Conservation (phyloP, 148 eudicot genomes). For the Rhododendron ovatum region DNA sequence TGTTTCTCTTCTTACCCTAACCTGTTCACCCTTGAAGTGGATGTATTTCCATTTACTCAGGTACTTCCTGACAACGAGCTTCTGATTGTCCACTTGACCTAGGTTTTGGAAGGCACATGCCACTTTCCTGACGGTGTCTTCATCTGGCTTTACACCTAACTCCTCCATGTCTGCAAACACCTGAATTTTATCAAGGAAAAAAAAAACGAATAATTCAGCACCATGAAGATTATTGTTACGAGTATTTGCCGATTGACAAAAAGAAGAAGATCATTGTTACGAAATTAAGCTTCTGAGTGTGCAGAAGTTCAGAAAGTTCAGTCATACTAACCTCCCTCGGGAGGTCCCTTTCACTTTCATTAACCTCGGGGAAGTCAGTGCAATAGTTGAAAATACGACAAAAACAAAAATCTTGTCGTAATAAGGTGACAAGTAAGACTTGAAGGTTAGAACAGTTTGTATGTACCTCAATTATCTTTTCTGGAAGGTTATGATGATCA, state of each 20-base stretch:
- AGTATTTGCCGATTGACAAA: no score
- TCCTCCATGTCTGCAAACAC: slow-evolving; percentile 97
- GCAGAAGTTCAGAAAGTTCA: not conserved
- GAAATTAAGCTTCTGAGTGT: not conserved
- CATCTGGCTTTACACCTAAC: slow-evolving; percentile 82
- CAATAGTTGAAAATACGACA: not conserved
- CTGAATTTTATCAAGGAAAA: slow-evolving; percentile 29
- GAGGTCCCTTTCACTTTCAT: not conserved
- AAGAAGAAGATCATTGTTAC: not conserved
- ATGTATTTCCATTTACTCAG: slow-evolving; percentile 70
- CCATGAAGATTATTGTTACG: not conserved
- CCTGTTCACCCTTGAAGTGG: slow-evolving; percentile 75
- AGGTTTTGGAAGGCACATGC: slow-evolving; percentile 59
- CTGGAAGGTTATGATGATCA: slow-evolving; percentile 67
- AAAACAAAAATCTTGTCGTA: not conserved
- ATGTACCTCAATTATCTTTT: slow-evolving; percentile 75
- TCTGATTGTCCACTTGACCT: slow-evolving; percentile 60
- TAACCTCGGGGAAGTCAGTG: not conserved
- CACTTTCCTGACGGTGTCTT: slow-evolving; percentile 74
- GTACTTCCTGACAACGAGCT: slow-evolving; percentile 45
- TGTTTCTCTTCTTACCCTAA: slow-evolving; percentile 37
- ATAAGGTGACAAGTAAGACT: not conserved
- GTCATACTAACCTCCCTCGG: not conserved
- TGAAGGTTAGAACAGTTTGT: not conserved
- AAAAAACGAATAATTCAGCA: not conserved